These are phyloP conservation scores for Russula emetica DNA, from an alignment of 768 basidiomycete genomes.

Conservation along the genomic window DNA sequence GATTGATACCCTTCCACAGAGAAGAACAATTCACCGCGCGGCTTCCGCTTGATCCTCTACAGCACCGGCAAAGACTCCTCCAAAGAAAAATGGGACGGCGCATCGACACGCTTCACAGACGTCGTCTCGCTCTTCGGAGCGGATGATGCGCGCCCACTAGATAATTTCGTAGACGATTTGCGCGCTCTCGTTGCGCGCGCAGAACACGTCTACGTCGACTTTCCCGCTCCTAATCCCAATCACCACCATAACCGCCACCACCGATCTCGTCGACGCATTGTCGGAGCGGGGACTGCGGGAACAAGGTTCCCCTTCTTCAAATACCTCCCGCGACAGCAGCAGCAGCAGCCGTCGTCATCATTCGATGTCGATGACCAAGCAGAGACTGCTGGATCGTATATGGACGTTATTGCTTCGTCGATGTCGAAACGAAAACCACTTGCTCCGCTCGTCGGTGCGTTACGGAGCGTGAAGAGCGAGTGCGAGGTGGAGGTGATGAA, in stretches of 20 bases:
- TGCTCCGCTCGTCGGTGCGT: slow-evolving; percentile 60
- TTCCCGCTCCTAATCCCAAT: slow-evolving; percentile 22
- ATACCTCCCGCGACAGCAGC: slow-evolving; percentile 29
- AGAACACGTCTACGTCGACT: slow-evolving; percentile 45
- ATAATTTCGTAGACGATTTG: slow-evolving; percentile 54
- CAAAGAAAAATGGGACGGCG: slow-evolving; percentile 92
- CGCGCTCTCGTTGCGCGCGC: slow-evolving; percentile 48
- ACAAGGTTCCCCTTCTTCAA: slow-evolving; percentile 17
- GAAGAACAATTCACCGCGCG: slow-evolving; percentile 62
- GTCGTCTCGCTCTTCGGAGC: slow-evolving; percentile 68
- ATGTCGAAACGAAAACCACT: slow-evolving; percentile 49
- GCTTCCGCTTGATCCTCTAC: slow-evolving; percentile 87
- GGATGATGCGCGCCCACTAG: slow-evolving; percentile 62
- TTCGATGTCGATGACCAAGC: slow-evolving; percentile 32
- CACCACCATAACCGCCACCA: background rate
- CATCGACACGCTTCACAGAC: slow-evolving; percentile 66
- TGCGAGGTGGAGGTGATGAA: slow-evolving; percentile 79
- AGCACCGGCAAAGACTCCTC: slow-evolving; percentile 65
- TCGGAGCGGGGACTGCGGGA: background rate
- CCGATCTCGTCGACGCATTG: background rate
- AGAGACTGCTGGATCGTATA: slow-evolving; percentile 42
- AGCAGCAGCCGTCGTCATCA: background rate
- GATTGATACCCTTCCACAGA: slow-evolving; percentile 40
- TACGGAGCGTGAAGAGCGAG: slow-evolving; percentile 76
- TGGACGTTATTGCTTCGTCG: slow-evolving; percentile 49